These are phyloP conservation scores for Spergularia azorica DNA, from an alignment of 179 eudicot species.

Conservation along the genomic window DNA sequence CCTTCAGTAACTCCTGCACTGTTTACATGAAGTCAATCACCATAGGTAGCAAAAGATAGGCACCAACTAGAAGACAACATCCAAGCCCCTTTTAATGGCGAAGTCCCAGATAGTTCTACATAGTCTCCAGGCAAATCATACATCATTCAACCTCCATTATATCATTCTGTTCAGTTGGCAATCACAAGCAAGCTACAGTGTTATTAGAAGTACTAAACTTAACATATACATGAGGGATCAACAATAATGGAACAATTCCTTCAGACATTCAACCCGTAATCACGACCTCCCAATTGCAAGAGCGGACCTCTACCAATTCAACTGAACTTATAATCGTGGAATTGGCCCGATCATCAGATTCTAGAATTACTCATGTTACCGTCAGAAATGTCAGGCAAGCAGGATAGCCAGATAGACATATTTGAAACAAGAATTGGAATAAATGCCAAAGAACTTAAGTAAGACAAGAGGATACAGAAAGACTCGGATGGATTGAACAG, in stretches of 20 bases:
- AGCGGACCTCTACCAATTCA: too few relatives aligned
- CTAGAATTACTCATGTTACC: background rate
- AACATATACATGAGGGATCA: background rate
- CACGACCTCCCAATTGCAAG: too few relatives aligned
- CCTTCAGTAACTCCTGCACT: conserved; percentile 99
- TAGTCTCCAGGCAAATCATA: background rate
- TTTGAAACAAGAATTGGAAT: background rate
- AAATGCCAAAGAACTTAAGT: background rate
- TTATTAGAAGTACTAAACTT: background rate
- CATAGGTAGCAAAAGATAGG: background rate
- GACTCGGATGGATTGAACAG: background rate
- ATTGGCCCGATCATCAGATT: too few relatives aligned
- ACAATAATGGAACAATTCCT: too few relatives aligned
- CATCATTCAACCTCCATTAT: background rate
- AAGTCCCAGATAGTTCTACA: background rate
- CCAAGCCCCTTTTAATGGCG: too few relatives aligned
- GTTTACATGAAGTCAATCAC: conserved; percentile 37
- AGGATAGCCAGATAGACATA: background rate
- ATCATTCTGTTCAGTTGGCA: background rate
- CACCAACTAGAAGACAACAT: too few relatives aligned
- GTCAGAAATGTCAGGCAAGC: background rate
- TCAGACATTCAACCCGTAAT: too few relatives aligned
- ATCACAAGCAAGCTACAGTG: background rate
- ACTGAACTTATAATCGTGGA: too few relatives aligned
- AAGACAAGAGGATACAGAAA: background rate